Base-by-base conservation (phyloP, 768 basidiomycete genomes). In the Podaxis sp. region DNA sequence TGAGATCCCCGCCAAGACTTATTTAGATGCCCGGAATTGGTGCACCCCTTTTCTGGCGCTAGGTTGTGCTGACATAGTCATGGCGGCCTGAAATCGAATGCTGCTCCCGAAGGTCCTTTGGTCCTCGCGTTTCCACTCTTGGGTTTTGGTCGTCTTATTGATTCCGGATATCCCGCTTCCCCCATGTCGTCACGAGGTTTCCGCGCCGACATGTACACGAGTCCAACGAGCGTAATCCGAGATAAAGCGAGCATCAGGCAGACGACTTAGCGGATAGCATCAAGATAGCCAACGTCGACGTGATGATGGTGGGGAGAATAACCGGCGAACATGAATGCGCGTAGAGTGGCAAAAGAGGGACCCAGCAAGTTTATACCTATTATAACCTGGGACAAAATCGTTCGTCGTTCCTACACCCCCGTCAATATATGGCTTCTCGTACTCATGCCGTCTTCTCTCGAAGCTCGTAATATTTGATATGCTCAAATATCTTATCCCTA, bases 381-480 rank as follows among this genome's bases (percentile, higher is more conserved):
- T 24, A 50, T 22, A 27, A 11, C 49, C 22, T 36, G 52, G 52
- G 52, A 37, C 46, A 55, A 49, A 29, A 55, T 4, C 19, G 46
- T 61, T 54, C 52, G 52, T 55, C 53, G 1, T 47, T 55, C 27
- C 52, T 33, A 46, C 22, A 19, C 19, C 52, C 6, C 19, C 36
- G 43, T 61, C 60, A 55, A 46, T 50, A 54, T 47, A 46, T 61
- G 25, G 46, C 53, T 54, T 61, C 60, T 61, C 50, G 53, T 53
- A 53, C 51, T 59, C 41, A 61, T 61, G 53, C 15, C 37, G 8
- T 36, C 43, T 47, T 61, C 46, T 55, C 53, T 55, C 43, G 60
- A 61, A 24, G 53, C 19, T 47, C 27, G 27, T 24, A 37, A n/a
- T 46, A 46, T 36, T 47, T 47, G 43, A 47, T 49, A 55, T 47